Conservation (phyloP, 75 land plant species). For the Pinus taeda region DNA sequence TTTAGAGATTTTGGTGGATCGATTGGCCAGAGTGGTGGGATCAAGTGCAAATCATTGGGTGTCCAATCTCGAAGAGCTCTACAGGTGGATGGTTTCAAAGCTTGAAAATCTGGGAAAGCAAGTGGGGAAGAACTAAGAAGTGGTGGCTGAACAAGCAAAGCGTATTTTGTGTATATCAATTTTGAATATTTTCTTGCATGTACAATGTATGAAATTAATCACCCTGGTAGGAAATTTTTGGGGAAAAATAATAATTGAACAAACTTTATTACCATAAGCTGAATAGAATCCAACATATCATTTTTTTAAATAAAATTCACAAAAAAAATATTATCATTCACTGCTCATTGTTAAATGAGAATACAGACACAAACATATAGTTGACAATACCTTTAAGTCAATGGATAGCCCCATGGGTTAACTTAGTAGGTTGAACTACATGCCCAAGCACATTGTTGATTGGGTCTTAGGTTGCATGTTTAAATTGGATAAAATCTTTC, state of each 20-base stretch:
- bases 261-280: background rate
- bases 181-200: no score
- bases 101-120: constrained; percentile 51
- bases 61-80: constrained; percentile 74
- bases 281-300: background rate
- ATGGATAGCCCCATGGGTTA: no score
- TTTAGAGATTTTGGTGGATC: constrained; percentile 49
- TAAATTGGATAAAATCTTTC: no score
- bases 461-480: no score
- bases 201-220: no score
- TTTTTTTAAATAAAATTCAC: background rate
- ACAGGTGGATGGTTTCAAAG: constrained; percentile 72
- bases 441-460: no score
- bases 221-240: background rate
- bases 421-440: no score
- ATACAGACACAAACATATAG: no score
- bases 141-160: constrained; percentile 62
- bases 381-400: no score
- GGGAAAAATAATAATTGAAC: background rate
- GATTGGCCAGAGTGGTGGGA: constrained; percentile 37
- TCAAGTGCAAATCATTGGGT: constrained; percentile 37
- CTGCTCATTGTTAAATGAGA: no score
- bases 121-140: constrained; percentile 53
- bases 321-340: no score
- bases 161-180: background rate